A percentile compares a stretch with the other conserved stretches of the same genome.
Evolutionary conservation across 2,329 filamentous ascomycete species (phyloP).

Genomic region (Aotearoamyces nothofagi): DNA sequence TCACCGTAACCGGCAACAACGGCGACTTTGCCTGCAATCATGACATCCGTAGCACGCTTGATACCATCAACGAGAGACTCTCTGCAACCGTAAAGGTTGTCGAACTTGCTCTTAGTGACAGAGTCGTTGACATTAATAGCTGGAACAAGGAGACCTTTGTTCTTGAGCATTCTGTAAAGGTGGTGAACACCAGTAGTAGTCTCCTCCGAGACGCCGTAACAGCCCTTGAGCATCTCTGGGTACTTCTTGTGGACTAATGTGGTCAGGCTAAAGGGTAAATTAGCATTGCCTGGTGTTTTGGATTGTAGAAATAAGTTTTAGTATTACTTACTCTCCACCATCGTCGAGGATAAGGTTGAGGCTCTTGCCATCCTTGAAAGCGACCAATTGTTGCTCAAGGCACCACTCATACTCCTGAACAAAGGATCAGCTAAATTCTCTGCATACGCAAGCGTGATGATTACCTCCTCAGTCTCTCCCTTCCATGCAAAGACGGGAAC

Average conservation of each 20-base stretch:
- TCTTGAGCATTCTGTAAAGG: conserved; percentile 96
- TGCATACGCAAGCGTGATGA: too few relatives aligned
- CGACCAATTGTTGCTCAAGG: conserved; percentile 89
- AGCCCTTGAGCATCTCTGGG: conserved; percentile 94
- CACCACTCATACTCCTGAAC: conserved; percentile 99
- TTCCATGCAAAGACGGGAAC: conserved; percentile 72
- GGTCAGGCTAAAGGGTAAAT: too few relatives aligned
- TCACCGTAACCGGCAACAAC: conserved; percentile 98
- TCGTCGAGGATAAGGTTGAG: conserved; percentile 99
- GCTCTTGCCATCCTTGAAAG: conserved; percentile 78
- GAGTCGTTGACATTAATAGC: conserved; percentile 99
- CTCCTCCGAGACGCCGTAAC: conserved; percentile 98
- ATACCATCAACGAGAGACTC: conserved; percentile 98
- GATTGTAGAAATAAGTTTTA: too few relatives aligned
- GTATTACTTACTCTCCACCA: too few relatives aligned
- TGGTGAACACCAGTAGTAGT: conserved; percentile 99
- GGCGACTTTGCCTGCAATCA: conserved; percentile 98
- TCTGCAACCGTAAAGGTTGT: conserved; percentile 99
- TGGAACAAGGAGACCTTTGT: conserved; percentile 75
- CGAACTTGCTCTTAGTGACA: conserved; percentile 99
- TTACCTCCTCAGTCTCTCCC: conserved; percentile 91
- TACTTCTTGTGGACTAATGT: conserved; percentile 95
- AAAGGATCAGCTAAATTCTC: too few relatives aligned
- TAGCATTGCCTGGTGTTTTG: too few relatives aligned
- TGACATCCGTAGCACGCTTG: conserved; percentile 99